Conservation (phyloP, 352 stramenopile species). For the Globisporangium perplexum region DNA sequence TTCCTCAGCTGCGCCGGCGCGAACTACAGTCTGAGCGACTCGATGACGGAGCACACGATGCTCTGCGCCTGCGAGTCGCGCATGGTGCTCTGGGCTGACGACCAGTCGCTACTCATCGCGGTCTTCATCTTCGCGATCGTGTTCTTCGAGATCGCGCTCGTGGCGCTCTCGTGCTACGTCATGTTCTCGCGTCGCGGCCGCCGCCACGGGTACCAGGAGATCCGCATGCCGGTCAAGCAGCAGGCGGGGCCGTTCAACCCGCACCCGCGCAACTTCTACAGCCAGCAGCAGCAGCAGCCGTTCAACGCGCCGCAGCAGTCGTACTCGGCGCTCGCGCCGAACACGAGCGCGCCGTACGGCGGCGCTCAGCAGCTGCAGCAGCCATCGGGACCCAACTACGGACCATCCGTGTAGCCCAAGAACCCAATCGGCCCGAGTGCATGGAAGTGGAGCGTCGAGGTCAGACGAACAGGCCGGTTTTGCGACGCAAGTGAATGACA, state of each 20-base stretch:
- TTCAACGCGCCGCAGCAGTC: constrained; percentile 31
- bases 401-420: no score
- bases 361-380: constrained; percentile 7
- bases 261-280: constrained; percentile 70
- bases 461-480: background rate
- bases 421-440: no score
- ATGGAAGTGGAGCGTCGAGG: background rate
- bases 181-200: constrained; percentile 67
- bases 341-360: constrained; percentile 1
- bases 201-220: constrained; percentile 76
- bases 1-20: constrained; percentile 68
- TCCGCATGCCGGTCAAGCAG: constrained; percentile 76
- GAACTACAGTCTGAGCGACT: constrained; percentile 52
- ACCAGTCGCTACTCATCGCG: constrained; percentile 69
- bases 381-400: background rate
- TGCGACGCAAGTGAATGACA: background rate
- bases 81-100: constrained; percentile 76
- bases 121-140: constrained; percentile 80
- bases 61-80: constrained; percentile 76
- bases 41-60: constrained; percentile 75
- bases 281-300: constrained; percentile 25
- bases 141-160: constrained; percentile 73
- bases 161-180: constrained; percentile 78
- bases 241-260: constrained; percentile 66
- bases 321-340: constrained; percentile 11